Conservation (phyloP, 371 early-diverging fungal species). For the Mortierella polycephala region DNA sequence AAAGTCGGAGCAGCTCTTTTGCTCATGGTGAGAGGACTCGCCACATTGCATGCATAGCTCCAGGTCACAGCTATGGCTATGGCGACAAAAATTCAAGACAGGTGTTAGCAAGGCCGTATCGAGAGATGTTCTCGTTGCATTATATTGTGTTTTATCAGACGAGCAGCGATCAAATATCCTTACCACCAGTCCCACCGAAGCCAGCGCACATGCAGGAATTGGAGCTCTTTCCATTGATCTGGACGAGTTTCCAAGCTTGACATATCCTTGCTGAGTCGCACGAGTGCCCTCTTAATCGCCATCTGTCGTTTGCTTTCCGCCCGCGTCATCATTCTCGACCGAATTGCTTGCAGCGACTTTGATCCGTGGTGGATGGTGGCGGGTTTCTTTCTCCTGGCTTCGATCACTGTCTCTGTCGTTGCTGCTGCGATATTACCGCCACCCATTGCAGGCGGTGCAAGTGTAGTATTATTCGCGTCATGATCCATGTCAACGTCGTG, state of each 20-base stretch:
- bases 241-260: slow-evolving; percentile 67
- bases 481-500: not conserved
- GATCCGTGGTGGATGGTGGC: not conserved
- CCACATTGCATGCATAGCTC: slow-evolving; percentile 70
- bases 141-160: too few relatives aligned
- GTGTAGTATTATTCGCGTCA: not conserved
- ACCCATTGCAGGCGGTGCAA: not conserved
- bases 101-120: slow-evolving; percentile 2
- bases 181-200: slow-evolving; percentile 70
- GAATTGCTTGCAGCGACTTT: slow-evolving; percentile 8
- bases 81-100: not conserved
- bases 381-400: not conserved
- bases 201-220: slow-evolving; percentile 71
- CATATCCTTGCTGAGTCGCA: slow-evolving; percentile 58
- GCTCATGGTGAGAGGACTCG: slow-evolving; percentile 60
- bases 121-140: not conserved
- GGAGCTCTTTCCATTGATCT: slow-evolving; percentile 73
- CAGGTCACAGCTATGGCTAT: slow-evolving; percentile 57
- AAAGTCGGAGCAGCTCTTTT: slow-evolving; percentile 60
- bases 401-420: too few relatives aligned
- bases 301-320: slow-evolving; percentile 29
- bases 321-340: slow-evolving; percentile 32
- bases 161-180: slow-evolving; percentile 1
- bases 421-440: not conserved
- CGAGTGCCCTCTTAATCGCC: slow-evolving; percentile 34